Evolutionary conservation across 345 rosid genomes (phyloP), one percentile per base, ranked within the genome.

Genomic region (Linum tenue): DNA sequence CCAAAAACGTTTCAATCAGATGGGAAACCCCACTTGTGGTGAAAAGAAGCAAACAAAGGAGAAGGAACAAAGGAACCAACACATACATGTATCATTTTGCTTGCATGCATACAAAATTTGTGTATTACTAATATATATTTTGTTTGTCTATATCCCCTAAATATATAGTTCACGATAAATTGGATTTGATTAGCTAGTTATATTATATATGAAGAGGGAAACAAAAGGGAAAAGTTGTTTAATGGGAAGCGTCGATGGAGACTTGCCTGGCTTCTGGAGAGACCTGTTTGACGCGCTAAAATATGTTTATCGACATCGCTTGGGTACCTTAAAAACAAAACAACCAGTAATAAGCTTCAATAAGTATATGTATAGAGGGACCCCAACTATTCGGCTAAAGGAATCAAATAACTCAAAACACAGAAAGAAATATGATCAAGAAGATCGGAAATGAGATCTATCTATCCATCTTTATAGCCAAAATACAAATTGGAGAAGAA

Each of bases 181-280:
- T 22, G 31, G 31, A 22, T 22, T 22, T 22, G 31, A 22, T 22
- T 22, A 22, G 31, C 31, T 22, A 22, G 31, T 22, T 22, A 22
- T 22, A 22, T 22, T 22, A 22, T 22, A 22, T 22, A 22, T 22
- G 31, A 0, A 22, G 31, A 22, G 31, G 31, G 31, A 63, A 55
- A 44, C 31, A 37, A 17, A 50, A 40, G 35, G 15, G 36, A 3
- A 56, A 3, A 58, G 31, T 22, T 22, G 31, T 22, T 22, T 16
- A 58, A 55, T 55, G n/a, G 2, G 17, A 60, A 17, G 48, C 66
- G 72, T 60, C 53, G 73, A 80, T 74, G 71, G 57, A 69, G 84
- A 83, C 87, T 9, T 88, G 84, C 99, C 97, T 95, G 99, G 80
- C 99, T 89, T 85, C 96, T 95, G 69, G 99, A 95, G 77, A 95